A percentile compares a stretch with the other conserved stretches of the same genome.
Evolutionary conservation across 192 early-diverging fungal species (phyloP).

Genomic region (Coemansia sp.): DNA sequence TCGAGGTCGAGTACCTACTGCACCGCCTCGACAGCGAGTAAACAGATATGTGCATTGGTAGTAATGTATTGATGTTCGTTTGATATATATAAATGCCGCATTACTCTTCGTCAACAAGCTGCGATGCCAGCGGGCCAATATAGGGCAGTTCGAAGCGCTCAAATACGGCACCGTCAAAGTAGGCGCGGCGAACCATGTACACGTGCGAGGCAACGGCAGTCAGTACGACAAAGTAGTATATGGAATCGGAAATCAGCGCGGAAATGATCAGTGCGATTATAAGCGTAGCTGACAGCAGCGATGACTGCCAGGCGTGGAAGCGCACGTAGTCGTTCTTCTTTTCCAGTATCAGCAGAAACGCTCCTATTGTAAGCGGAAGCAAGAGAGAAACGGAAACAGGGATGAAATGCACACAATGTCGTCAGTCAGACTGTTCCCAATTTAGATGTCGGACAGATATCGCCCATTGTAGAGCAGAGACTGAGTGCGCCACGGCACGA

Average conservation of each 20-base stretch:
- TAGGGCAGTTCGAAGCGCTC: slow-evolving; percentile 74
- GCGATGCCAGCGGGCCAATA: slow-evolving; percentile 64
- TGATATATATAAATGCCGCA: background rate
- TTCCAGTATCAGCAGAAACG: slow-evolving; percentile 74
- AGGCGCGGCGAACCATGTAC: slow-evolving; percentile 65
- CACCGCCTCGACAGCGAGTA: slow-evolving; percentile 60
- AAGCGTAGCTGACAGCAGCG: slow-evolving; percentile 37
- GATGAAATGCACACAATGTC: background rate
- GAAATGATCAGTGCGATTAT: slow-evolving; percentile 32
- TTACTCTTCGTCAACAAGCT: slow-evolving; percentile 74
- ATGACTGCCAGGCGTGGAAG: slow-evolving; percentile 61
- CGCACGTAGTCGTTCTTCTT: slow-evolving; percentile 70
- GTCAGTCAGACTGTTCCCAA: slow-evolving; percentile 1
- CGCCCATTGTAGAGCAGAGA: background rate
- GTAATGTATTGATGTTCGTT: background rate
- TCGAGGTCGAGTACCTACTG: slow-evolving; percentile 94
- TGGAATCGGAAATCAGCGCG: slow-evolving; percentile 36
- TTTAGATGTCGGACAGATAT: background rate
- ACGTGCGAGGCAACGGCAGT: slow-evolving; percentile 4
- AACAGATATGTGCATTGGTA: background rate
- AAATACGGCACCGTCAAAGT: slow-evolving; percentile 69
- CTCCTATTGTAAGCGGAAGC: slow-evolving; percentile 44
- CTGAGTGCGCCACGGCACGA: background rate
- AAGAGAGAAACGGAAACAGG: background rate
- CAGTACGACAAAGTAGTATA: slow-evolving; percentile 51